Conservation (phyloP, 805 yeast species). For the Schwanniomyces polymorphus region DNA sequence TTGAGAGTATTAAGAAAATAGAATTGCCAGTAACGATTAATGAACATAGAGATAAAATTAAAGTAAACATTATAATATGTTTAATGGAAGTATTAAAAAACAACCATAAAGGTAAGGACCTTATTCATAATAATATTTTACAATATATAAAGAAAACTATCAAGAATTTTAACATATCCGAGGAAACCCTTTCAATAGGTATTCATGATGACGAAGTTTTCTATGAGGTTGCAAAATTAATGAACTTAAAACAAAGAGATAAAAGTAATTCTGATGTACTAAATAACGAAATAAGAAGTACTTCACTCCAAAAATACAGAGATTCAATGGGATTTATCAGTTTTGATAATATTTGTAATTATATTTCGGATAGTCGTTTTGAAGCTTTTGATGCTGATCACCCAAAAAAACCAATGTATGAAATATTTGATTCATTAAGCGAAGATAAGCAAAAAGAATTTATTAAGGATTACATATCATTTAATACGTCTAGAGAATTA, state of each 20-base stretch:
- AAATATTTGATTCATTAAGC: constrained; percentile 18
- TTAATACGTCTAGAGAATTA: constrained; percentile 25
- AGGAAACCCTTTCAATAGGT: background rate
- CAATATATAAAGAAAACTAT: constrained; percentile 6
- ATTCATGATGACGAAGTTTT: background rate
- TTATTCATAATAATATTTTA: constrained; percentile 3
- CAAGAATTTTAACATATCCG: constrained; percentile 3
- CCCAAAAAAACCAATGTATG: constrained; percentile 10
- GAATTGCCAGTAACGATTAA: background rate
- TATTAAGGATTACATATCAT: constrained; percentile 20
- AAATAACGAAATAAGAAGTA: background rate
- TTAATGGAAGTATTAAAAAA: background rate
- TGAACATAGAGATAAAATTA: constrained; percentile 1
- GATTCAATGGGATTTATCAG: constrained; percentile 19
- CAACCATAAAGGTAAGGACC: background rate
- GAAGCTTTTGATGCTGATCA: constrained; percentile 4
- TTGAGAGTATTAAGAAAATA: background rate
- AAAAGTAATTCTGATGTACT: background rate
- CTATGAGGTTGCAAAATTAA: background rate
- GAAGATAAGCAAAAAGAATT: constrained; percentile 13
- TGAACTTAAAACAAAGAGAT: background rate
- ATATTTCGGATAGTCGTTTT: constrained; percentile 17
- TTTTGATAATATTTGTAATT: constrained; percentile 19
- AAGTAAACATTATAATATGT: background rate
- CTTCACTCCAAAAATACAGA: constrained; percentile 8